Conservation (phyloP, 2,329 filamentous ascomycete genomes). For the Aspergillus sergii region DNA sequence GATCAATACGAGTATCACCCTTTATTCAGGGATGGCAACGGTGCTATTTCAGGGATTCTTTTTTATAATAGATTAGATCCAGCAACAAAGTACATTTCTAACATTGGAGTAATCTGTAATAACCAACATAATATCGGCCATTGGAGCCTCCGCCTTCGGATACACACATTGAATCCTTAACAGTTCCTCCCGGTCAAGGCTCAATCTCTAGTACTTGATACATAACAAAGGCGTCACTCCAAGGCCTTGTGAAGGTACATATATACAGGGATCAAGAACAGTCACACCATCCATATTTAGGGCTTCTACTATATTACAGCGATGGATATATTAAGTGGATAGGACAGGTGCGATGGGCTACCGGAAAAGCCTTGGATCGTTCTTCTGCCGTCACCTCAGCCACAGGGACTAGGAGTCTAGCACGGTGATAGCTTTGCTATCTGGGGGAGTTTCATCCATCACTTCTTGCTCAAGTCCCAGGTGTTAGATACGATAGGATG, state of each 20-base stretch:
- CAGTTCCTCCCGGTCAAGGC: slow-evolving; percentile 1
- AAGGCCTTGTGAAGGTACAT: slow-evolving; percentile 14
- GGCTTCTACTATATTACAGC: slow-evolving; percentile 16
- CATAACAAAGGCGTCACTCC: slow-evolving; percentile 16
- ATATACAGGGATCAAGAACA: slow-evolving; percentile 15
- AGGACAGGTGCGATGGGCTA: slow-evolving; percentile 17
- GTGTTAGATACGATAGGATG: no score
- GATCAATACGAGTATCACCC: slow-evolving; percentile 10
- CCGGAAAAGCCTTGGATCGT: no score
- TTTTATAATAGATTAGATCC: slow-evolving; percentile 18
- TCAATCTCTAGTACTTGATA: slow-evolving; percentile 11
- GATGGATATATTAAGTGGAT: slow-evolving; percentile 17
- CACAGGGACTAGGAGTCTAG: no score
- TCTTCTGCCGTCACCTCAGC: no score
- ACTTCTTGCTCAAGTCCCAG: no score
- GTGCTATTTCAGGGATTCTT: slow-evolving; percentile 19
- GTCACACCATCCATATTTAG: slow-evolving; percentile 13
- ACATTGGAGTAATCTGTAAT: slow-evolving; percentile 20
- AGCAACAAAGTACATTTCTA: not conserved
- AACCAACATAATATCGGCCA: not conserved
- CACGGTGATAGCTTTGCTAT: no score
- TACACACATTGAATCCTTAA: slow-evolving; percentile 7
- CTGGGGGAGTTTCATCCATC: no score
- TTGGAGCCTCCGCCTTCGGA: not conserved
- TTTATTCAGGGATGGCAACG: slow-evolving; percentile 12